Evolutionary conservation across 176 grass and related monocot species (phyloP).

Genomic region (Zizania latifolia): DNA sequence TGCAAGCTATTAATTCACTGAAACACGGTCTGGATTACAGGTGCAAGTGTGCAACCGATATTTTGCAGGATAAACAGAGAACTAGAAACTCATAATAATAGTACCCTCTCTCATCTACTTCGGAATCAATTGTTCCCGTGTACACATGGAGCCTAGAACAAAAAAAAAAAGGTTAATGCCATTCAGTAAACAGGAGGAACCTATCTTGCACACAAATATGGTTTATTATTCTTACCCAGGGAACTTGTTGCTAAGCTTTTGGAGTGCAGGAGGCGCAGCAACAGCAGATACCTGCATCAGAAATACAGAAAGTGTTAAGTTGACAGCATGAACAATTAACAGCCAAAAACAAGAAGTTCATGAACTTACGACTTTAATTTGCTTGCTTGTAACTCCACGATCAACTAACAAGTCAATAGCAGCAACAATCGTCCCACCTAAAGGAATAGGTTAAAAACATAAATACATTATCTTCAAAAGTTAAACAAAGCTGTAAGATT

Average conservation of each 20-base stretch:
- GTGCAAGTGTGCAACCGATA: not conserved
- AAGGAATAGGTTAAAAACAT: constrained; percentile 29
- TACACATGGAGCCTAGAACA: constrained; percentile 79
- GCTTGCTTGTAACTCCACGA: constrained; percentile 66
- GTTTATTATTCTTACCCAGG: constrained; percentile 57
- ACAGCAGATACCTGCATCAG: constrained; percentile 75
- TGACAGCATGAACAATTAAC: not conserved
- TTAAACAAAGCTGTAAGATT: too few relatives aligned
- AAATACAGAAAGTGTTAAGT: not conserved
- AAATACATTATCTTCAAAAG: too few relatives aligned
- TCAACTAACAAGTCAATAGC: constrained; percentile 85
- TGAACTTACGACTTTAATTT: constrained; percentile 86
- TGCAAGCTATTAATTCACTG: not conserved
- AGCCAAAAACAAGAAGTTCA: not conserved
- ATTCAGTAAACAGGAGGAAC: constrained; percentile 12
- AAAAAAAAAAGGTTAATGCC: not conserved
- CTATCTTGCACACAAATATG: not conserved
- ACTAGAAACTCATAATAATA: constrained; percentile 18
- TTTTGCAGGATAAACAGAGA: not conserved
- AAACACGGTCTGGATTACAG: too few relatives aligned
- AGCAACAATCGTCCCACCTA: constrained; percentile 95
- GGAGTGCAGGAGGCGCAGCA: constrained; percentile 82
- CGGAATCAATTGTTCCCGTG: constrained; percentile 82
- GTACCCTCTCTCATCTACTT: constrained; percentile 98
- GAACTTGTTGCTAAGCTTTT: constrained; percentile 81